Base-by-base conservation (phyloP, 495 filamentous ascomycete species). In the Ramalina intermedia region DNA sequence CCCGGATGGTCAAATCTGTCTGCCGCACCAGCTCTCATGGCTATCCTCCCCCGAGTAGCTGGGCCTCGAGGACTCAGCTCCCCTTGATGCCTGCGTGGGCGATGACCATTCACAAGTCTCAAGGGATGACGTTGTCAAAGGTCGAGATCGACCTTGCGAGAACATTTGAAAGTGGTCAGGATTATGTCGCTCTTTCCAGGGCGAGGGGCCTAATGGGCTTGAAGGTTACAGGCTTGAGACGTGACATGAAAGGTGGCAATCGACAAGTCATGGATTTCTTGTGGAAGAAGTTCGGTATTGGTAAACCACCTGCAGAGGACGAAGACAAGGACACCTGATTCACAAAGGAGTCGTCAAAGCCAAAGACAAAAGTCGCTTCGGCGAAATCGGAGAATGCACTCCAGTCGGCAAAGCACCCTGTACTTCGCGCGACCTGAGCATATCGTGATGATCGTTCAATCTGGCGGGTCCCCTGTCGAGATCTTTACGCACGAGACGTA, bases 61-160 rank as follows among this genome's bases (percentile, higher is more conserved):
- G 50, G 4, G 20, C 50, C 2, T 58, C 56, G 3, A 33, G 85
- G 27, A 69, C 64, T 6, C 85, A 90, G 60, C 56, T 90, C 41
- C 85, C 91, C 1, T 70, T 98, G 36, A 94, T 95, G 45, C 72
- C 96, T 5, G 91, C 90, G 0, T 96, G 91, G 91, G 91, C 91
- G 16, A 67, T 96, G 26, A 91, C 86, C 2, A 94, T 98, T 50
- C 91, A 98, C 69, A 98, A 96, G 64, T 87, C 90, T 4, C 91
- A 98, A 61, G 91, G 91, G 0, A 91, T 96, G 63, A 96, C 90
- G 11, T 69, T 98, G 33, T 85, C 93, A 56, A 73, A 88, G 16
- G 90, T 96, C 41, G 90, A 90, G 59, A 87, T 98, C 5, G 85
- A 96, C 57, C 72, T 98, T 0, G 84, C 85, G n/a, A 80, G 71